Conservation (phyloP, 2,329 filamentous ascomycete species). For the Rutstroemia sydowiana region DNA sequence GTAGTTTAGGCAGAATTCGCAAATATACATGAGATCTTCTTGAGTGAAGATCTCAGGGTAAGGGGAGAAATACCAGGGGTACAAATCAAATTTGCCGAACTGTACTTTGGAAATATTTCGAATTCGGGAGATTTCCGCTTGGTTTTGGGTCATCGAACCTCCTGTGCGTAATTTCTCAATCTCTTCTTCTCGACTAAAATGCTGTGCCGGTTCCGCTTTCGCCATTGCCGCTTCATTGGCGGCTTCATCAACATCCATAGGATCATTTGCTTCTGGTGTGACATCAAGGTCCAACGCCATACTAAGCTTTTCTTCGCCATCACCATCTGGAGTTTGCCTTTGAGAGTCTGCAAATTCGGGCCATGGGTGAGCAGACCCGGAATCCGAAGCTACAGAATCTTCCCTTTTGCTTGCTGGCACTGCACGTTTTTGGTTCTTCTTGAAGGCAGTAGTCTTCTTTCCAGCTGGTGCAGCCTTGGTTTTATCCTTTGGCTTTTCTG, state of each 20-base stretch:
- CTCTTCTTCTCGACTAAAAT: conserved; percentile 77
- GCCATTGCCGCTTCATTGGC: conserved; percentile 26
- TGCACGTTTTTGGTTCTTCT: conserved; percentile 36
- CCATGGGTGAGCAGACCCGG: conserved; percentile 26
- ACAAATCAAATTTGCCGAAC: conserved; percentile 85
- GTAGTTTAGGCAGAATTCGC: conserved; percentile 93
- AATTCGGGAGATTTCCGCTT: conserved; percentile 91
- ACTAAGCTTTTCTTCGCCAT: conserved; percentile 24
- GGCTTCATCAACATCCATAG: conserved; percentile 49
- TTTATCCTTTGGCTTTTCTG: conserved; percentile 67
- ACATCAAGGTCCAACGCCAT: conserved; percentile 23
- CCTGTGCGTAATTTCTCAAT: conserved; percentile 93
- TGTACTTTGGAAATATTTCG: conserved; percentile 91
- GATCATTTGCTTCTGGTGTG: conserved; percentile 31
- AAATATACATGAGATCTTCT: conserved; percentile 87
- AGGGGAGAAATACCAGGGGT: conserved; percentile 98
- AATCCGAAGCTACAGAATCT: conserved; percentile 28
- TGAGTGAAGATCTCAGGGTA: conserved; percentile 87
- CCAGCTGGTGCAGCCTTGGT: conserved; percentile 55
- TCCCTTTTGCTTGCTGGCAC: conserved; percentile 24
- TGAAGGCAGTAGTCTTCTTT: conserved; percentile 33
- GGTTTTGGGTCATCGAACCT: conserved; percentile 98
- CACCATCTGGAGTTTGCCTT: conserved; percentile 23
- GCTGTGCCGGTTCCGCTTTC: conserved; percentile 30
- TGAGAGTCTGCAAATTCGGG: conserved; percentile 26